phyloP scores from a whole-genome alignment of 306 rosid species.

The Begonia peltatifolia region DNA sequence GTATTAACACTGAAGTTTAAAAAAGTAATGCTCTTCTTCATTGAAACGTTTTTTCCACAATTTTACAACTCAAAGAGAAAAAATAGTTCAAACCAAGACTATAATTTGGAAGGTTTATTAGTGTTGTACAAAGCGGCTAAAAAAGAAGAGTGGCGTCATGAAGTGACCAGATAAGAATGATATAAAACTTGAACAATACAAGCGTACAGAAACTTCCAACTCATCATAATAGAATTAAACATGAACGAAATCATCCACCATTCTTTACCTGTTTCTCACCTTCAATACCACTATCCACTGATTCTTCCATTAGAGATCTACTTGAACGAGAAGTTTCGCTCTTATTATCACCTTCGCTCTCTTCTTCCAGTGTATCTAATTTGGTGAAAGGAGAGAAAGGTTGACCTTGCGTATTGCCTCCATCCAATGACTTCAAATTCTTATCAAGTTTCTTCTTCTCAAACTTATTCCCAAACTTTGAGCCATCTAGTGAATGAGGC shows the following conservation, averaged over 20 bases:
- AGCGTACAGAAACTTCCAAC: not conserved
- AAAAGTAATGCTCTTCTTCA: too few species aligned
- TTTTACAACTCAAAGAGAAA: too few species aligned
- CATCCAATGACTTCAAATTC: conserved; percentile 15
- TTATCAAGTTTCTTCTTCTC: conserved; percentile 33
- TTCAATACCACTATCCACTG: conserved; percentile 15
- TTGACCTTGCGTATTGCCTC: conserved; percentile 26
- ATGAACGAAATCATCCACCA: conserved; percentile 8
- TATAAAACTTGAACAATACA: too few species aligned
- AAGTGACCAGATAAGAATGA: too few species aligned
- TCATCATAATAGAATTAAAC: conserved; percentile 5
- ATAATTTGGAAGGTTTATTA: too few species aligned
- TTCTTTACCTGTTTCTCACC: conserved; percentile 51
- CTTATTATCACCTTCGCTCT: conserved; percentile 40
- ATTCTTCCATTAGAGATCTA: conserved; percentile 23
- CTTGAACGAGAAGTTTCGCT: conserved; percentile 32
- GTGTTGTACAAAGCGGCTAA: too few species aligned
- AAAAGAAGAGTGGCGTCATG: too few species aligned
- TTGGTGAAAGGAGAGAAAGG: conserved; percentile 22
- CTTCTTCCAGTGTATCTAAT: conserved; percentile 45
- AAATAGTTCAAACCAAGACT: too few species aligned
- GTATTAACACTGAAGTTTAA: too few species aligned
- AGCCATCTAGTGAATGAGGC: conserved; percentile 22
- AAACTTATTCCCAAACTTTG: conserved; percentile 22
- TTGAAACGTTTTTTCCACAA: too few species aligned